These are phyloP conservation scores for Saccharomycopsis oosterbeekiorum DNA, from an alignment of 805 yeast genomes.

Conservation along the genomic window DNA sequence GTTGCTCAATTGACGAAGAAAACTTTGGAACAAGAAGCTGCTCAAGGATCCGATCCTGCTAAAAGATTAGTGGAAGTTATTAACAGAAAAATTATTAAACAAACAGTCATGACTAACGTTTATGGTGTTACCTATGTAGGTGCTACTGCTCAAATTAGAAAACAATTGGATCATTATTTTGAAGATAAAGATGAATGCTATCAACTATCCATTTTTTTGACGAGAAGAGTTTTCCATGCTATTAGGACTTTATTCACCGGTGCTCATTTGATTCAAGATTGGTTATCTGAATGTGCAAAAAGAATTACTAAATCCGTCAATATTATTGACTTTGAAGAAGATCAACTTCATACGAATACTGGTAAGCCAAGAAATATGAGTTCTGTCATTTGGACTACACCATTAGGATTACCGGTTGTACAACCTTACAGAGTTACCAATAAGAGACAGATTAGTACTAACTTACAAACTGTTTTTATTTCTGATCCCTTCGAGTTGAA, in stretches of 20 bases:
- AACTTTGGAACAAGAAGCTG: slow-evolving; percentile 45
- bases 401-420: slow-evolving; percentile 89
- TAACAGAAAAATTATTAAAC: slow-evolving; percentile 84
- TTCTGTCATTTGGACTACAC: slow-evolving; percentile 96
- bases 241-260: slow-evolving; percentile 79
- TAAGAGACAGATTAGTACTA: slow-evolving; percentile 62
- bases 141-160: slow-evolving; percentile 80
- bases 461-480: slow-evolving; percentile 78
- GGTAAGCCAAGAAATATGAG: slow-evolving; percentile 57
- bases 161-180: slow-evolving; percentile 56
- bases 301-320: slow-evolving; percentile 63
- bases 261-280: slow-evolving; percentile 92
- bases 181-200: slow-evolving; percentile 39
- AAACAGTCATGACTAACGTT: slow-evolving; percentile 96
- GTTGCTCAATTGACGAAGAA: slow-evolving; percentile 57
- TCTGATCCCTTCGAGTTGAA: slow-evolving; percentile 79
- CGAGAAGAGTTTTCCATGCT: slow-evolving; percentile 70
- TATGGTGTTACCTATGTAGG: slow-evolving; percentile 95
- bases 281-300: slow-evolving; percentile 84
- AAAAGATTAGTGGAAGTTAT: slow-evolving; percentile 45
- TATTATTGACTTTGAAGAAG: slow-evolving; percentile 35
- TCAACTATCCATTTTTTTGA: slow-evolving; percentile 51
- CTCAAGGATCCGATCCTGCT: slow-evolving; percentile 41
- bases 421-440: slow-evolving; percentile 82
- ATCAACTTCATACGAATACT: slow-evolving; percentile 8